phyloP scores from a whole-genome alignment of 2,329 filamentous ascomycete genomes.

The Calonectria crousiana region DNA sequence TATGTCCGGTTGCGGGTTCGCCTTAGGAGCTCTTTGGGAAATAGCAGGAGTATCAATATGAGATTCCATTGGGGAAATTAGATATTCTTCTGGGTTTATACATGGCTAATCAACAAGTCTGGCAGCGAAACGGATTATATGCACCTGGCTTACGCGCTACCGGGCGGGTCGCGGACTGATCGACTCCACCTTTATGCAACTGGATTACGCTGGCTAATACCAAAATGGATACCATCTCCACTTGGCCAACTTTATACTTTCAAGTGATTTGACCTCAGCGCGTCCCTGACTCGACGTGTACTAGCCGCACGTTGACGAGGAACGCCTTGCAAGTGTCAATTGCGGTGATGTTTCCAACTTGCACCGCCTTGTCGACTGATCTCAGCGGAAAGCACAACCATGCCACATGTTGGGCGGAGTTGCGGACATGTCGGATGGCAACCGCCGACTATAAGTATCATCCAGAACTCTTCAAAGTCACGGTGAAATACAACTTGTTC shows the following conservation, averaged over 20 bases:
- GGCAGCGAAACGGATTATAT: not conserved
- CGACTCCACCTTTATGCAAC: not conserved
- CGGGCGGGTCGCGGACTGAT: not conserved
- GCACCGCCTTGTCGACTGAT: not conserved
- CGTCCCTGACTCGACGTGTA: not conserved
- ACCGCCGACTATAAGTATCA: not conserved
- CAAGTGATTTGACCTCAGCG: not conserved
- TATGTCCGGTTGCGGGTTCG: not conserved
- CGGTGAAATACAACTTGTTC: not conserved
- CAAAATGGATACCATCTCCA: not conserved
- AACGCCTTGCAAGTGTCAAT: not conserved
- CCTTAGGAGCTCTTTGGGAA: no score
- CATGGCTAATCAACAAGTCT: not conserved
- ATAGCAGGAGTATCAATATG: not conserved
- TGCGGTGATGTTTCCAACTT: no score
- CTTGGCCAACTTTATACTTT: not conserved
- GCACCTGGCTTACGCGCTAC: constrained; percentile 4
- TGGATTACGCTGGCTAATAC: not conserved
- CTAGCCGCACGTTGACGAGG: not conserved
- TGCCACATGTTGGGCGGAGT: not conserved
- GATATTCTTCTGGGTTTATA: not conserved
- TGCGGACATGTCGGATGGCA: not conserved
- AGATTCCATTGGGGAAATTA: not conserved
- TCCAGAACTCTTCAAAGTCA: not conserved
- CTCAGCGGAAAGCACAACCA: not conserved